Conservation (phyloP, 768 basidiomycete genomes). For the Podaxis sp. region DNA sequence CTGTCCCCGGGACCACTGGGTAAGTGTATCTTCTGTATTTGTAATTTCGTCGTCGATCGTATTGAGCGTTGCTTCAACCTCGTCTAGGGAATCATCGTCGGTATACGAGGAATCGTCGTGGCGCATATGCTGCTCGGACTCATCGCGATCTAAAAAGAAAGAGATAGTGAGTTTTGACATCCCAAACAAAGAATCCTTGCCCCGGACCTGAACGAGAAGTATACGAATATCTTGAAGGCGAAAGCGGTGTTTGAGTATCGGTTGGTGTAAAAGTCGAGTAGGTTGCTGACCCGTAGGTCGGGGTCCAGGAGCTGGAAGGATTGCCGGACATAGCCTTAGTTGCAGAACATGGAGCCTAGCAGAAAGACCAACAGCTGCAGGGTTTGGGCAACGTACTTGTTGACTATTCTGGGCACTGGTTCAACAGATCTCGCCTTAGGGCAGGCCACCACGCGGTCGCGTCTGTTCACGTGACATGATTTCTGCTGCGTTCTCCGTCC, state of each 20-base stretch:
- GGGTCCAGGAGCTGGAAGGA: slow-evolving; percentile 56
- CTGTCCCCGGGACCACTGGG: slow-evolving; percentile 49
- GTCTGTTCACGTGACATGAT: slow-evolving; percentile 22
- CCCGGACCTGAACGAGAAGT: slow-evolving; percentile 52
- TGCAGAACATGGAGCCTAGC: slow-evolving; percentile 11
- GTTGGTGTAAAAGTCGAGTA: slow-evolving; percentile 49
- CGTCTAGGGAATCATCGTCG: slow-evolving; percentile 61
- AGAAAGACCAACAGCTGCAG: slow-evolving; percentile 8
- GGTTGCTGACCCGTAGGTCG: slow-evolving; percentile 58
- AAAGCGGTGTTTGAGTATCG: slow-evolving; percentile 46
- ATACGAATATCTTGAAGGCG: slow-evolving; percentile 61
- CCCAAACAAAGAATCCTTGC: slow-evolving; percentile 17
- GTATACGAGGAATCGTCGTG: slow-evolving; percentile 39
- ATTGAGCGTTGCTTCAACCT: slow-evolving; percentile 69
- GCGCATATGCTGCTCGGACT: slow-evolving; percentile 23
- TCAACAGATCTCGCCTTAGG: slow-evolving; percentile 25
- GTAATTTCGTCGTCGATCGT: slow-evolving; percentile 68
- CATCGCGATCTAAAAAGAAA: background rate
- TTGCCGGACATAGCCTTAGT: slow-evolving; percentile 33
- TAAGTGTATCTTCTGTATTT: slow-evolving; percentile 61
- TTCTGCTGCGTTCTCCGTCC: no score
- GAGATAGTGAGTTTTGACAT: slow-evolving; percentile 23
- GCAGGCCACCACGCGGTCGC: slow-evolving; percentile 25
- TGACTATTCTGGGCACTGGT: slow-evolving; percentile 16
- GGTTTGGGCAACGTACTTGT: background rate